Percentiles rank a stretch among this genome's conserved stretches.
These are phyloP conservation scores for Suhomyces canberraensis DNA, from an alignment of 805 yeast species.

Conservation along the genomic window DNA sequence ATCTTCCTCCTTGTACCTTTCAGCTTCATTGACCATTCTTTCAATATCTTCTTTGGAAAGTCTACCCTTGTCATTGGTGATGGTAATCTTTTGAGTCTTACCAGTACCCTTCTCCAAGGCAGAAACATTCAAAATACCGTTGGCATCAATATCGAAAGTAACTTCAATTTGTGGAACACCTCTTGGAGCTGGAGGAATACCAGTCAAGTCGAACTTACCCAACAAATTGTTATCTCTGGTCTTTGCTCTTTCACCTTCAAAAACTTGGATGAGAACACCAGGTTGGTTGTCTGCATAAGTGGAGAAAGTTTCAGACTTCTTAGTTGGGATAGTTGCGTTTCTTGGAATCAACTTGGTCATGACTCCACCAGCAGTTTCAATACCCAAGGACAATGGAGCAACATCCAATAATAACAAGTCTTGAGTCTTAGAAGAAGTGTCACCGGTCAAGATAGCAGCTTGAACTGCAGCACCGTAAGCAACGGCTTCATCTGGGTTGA, in stretches of 20 bases:
- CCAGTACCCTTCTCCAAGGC: slow-evolving; percentile 96
- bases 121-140: slow-evolving; percentile 80
- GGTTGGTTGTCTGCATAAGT: slow-evolving; percentile 97
- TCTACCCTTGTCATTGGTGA: slow-evolving; percentile 93
- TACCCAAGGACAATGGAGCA: slow-evolving; percentile 91
- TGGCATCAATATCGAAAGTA: slow-evolving; percentile 83
- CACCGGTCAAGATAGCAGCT: slow-evolving; percentile 97
- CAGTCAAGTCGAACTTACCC: slow-evolving; percentile 82
- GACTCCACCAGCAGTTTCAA: slow-evolving; percentile 96
- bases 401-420: slow-evolving; percentile 76
- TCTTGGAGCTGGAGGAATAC: slow-evolving; percentile 89
- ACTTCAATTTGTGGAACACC: slow-evolving; percentile 91
- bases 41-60: slow-evolving; percentile 91
- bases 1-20: slow-evolving; percentile 90
- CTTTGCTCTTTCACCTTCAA: slow-evolving; percentile 94
- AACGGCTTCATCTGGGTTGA: slow-evolving; percentile 99
- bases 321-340: slow-evolving; percentile 93
- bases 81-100: slow-evolving; percentile 84
- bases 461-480: slow-evolving; percentile 99
- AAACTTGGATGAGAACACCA: slow-evolving; percentile 90
- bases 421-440: slow-evolving; percentile 47
- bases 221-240: slow-evolving; percentile 89
- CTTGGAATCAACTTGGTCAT: slow-evolving; percentile 94
- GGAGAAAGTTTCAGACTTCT: slow-evolving; percentile 91
- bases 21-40: slow-evolving; percentile 97